Evolutionary conservation across 2,329 filamentous ascomycete species (phyloP).

Genomic region (Grosmannia huntii): DNA sequence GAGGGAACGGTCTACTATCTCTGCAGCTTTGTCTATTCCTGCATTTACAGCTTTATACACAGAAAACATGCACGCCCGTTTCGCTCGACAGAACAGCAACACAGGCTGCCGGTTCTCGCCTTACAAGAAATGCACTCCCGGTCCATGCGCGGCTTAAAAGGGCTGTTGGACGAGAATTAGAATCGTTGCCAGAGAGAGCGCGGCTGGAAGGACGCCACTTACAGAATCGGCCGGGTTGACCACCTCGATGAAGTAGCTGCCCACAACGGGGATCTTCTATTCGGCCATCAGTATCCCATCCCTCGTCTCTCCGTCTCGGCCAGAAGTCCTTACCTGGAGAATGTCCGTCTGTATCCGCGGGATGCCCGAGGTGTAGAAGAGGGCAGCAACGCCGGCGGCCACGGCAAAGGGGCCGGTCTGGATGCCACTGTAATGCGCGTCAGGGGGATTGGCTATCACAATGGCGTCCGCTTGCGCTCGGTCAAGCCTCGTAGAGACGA

Average conservation of each 20-base stretch:
- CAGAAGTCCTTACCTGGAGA: constrained; percentile 30
- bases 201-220: constrained; percentile 20
- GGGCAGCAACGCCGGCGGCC: constrained; percentile 42
- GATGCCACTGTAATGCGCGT: constrained; percentile 28
- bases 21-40: neutral
- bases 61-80: neutral
- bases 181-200: neutral
- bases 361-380: constrained; percentile 50
- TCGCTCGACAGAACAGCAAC: neutral
- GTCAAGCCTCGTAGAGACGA: neutral
- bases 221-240: constrained; percentile 51
- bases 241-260: constrained; percentile 37
- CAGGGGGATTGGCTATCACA: neutral
- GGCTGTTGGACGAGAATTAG: constrained; percentile 8
- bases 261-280: constrained; percentile 45
- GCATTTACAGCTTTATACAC: neutral
- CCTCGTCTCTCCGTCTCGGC: neutral
- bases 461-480: neutral
- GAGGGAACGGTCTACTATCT: neutral
- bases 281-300: neutral
- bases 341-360: constrained; percentile 48
- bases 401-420: constrained; percentile 42
- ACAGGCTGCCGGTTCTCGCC: neutral
- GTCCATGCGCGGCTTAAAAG: constrained; percentile 5
- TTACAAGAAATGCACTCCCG: neutral